Base-by-base conservation (phyloP, 2,329 filamentous ascomycete genomes). In the Ceratocystis papillata region DNA sequence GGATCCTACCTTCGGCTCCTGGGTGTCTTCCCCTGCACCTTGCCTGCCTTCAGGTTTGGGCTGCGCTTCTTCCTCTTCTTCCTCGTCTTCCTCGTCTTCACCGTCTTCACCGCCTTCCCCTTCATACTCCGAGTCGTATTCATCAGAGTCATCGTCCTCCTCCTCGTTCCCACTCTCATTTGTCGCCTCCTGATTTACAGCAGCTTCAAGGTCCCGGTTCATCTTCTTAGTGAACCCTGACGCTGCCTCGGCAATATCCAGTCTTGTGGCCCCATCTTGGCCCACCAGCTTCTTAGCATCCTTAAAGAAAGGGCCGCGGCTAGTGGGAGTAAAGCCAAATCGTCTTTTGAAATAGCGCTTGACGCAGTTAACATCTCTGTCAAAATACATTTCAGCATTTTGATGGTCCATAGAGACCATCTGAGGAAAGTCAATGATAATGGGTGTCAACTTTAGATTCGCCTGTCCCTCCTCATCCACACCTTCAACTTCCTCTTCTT, bases 171-270 rank as follows among this genome's bases (percentile, higher is more conserved):
- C 72, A 15, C 74, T 75, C 0, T 75, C 74, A n/a, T 77, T 73
- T 60, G 74, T 69, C 50, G 79, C 78, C 64, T 86, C 83, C 73
- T 91, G 87, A 77, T 87, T 87, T 77, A 99, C 94, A 70, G 96
- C 96, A 8, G 84, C 83, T 73, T 96, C 94, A 17, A 99, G 78
- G 71, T 99, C 94, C 75, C 94, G 96, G 17, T 90, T 84, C 88
- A 96, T 96, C 78, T 96, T 97, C 79, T 88, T 95, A 22, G 90
- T 96, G 75, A 99, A 97, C 0, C 94, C 94, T 1, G 90, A 96
- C 0, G 94, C 94, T 73, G 95, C 88, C 1, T 96, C 91, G 41
- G 89, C 84, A 17, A 95, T 86, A 75, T 99, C 95, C 17, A 99
- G 76, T 70, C 94, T 82, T 69, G 79, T 85, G 0, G 79, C 80